Evolutionary conservation across 495 filamentous ascomycete genomes (phyloP).

Genomic region (Jackrogersella multiformis): DNA sequence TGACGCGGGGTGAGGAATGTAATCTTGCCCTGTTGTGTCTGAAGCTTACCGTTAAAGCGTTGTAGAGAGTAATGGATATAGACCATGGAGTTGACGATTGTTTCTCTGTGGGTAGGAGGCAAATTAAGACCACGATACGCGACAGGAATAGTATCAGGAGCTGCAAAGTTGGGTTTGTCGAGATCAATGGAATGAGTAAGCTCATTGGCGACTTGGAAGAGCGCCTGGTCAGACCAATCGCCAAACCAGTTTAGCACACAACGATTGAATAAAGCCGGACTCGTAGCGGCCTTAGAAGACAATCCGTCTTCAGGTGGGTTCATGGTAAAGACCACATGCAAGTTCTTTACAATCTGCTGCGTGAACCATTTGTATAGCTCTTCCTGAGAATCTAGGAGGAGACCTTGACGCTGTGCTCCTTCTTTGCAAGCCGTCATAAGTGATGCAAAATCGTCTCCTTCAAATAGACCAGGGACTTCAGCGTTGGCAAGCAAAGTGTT

Average conservation of each 20-base stretch:
- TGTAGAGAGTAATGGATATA: conserved; percentile 96
- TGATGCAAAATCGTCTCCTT: conserved; percentile 94
- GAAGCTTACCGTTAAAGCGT: conserved; percentile 85
- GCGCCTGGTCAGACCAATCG: conserved; percentile 98
- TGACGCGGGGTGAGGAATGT: conserved; percentile 96
- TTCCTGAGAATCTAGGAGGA: conserved; percentile 95
- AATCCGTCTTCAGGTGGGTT: conserved; percentile 97
- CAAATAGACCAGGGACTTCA: conserved; percentile 96
- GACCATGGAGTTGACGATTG: conserved; percentile 97
- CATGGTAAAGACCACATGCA: conserved; percentile 99
- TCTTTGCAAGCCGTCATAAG: conserved; percentile 99
- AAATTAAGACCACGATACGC: conserved; percentile 86
- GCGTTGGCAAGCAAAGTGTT: conserved; percentile 98
- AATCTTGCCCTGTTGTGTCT: conserved; percentile 87
- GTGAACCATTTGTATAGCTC: conserved; percentile 99
- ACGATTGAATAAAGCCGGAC: conserved; percentile 97
- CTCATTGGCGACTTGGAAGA: conserved; percentile 97
- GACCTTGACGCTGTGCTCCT: conserved; percentile 93
- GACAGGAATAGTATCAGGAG: conserved; percentile 92
- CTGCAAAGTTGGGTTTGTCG: conserved; percentile 81
- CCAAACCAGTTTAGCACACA: conserved; percentile 99
- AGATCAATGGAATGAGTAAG: conserved; percentile 95
- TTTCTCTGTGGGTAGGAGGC: conserved; percentile 87
- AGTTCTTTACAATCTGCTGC: conserved; percentile 96
- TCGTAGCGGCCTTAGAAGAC: conserved; percentile 94